Base-by-base conservation (phyloP, 164 flowering plant species). In the Berberis thunbergii region DNA sequence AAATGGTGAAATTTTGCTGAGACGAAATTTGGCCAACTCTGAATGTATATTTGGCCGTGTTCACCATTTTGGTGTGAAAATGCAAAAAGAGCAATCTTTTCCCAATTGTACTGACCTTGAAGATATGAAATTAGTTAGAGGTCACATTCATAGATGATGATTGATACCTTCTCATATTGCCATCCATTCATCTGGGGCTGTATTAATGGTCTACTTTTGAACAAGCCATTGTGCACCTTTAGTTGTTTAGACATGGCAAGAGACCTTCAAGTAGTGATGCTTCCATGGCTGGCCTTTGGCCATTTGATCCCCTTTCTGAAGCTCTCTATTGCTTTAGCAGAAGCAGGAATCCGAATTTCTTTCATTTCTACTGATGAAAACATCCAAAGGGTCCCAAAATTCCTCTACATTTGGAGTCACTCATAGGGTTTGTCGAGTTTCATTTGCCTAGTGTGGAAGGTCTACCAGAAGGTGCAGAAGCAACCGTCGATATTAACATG, bases 251-350 rank as follows among this genome's bases (percentile, higher is more conserved):
- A 8, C 10, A 52, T 11, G 54, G 54, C 54, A 6, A 52, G 54
- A 7, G 54, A 52, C 11, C 54, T 52, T 52, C 54, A 52, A 10
- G 54, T 11, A 6, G 54, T 52, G 12, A 52, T 52, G 54, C 11
- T 52, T 52, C 54, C 54, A 52, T 52, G 54, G 54, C n/a, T 52
- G n/a, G 54, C 54, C 3, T 52, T 52, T 52, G 54, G 59, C 11
- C 59, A 56, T 56, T 13, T 56, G 59, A 56, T 39, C 11, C 59
- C 59, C 7, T 56, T 56, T 41, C 39, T 56, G 41, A 1, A 38
- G 4, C 10, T 56, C 7, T 13, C 59, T 41, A 41, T 56, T 38
- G 41, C 43, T 41, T 56, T 56, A 56, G 59, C 43, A 4, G 39
- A 56, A 56, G 59, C 59, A 0, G 42, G 43, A 8, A 56, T 56